Evolutionary conservation across 768 basidiomycete genomes (phyloP).

Genomic region (Amanita phalloides): DNA sequence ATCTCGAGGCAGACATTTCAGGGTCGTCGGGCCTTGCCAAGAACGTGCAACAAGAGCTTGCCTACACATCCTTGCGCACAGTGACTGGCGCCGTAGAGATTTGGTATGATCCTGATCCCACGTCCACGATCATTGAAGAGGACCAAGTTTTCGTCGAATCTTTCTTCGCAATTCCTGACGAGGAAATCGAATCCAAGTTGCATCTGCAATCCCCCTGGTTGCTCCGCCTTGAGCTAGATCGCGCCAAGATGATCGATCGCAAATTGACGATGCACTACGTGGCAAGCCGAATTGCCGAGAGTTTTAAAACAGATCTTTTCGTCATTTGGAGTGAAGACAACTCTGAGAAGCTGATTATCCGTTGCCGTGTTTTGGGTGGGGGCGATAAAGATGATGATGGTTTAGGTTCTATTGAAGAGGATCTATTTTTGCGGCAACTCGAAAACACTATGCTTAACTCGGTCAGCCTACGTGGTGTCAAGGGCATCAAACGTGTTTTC

Average conservation of each 20-base stretch:
- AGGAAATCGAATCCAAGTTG: slow-evolving; percentile 85
- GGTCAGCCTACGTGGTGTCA: slow-evolving; percentile 90
- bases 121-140: slow-evolving; percentile 90
- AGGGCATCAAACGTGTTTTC: slow-evolving; percentile 86
- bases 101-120: slow-evolving; percentile 93
- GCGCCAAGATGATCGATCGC: slow-evolving; percentile 95
- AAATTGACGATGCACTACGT: slow-evolving; percentile 94
- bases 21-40: slow-evolving; percentile 58
- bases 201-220: slow-evolving; percentile 95
- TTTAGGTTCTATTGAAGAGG: slow-evolving; percentile 71
- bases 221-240: slow-evolving; percentile 92
- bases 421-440: slow-evolving; percentile 90
- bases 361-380: slow-evolving; percentile 84
- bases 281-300: slow-evolving; percentile 86
- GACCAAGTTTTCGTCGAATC: slow-evolving; percentile 94
- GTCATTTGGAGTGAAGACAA: slow-evolving; percentile 99
- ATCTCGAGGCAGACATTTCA: slow-evolving; percentile 65
- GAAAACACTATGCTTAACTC: slow-evolving; percentile 96
- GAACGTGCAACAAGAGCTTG: slow-evolving; percentile 86
- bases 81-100: slow-evolving; percentile 95
- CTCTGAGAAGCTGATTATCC: slow-evolving; percentile 93
- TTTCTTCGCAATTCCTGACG: slow-evolving; percentile 99
- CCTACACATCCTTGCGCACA: slow-evolving; percentile 87
- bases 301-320: slow-evolving; percentile 91
- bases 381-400: slow-evolving; percentile 82